Evolutionary conservation across 2,329 filamentous ascomycete genomes (phyloP).

Genomic region (Ophiostoma sp.): DNA sequence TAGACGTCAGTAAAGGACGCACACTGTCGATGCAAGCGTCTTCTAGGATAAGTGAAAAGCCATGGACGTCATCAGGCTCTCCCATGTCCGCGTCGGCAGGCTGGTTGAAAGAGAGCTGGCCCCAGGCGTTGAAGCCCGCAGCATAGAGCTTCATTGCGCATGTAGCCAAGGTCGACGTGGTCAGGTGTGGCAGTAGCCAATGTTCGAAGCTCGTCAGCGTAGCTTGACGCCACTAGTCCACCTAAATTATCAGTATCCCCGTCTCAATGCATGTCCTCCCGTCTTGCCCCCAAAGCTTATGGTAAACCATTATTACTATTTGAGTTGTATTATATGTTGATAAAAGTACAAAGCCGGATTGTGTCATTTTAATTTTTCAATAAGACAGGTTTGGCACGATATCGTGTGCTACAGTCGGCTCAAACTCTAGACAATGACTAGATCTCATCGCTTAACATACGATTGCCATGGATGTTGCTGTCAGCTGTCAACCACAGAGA

Average conservation of each 20-base stretch:
- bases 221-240: no score
- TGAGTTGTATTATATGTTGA: background rate
- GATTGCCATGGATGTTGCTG: background rate
- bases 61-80: slow-evolving; percentile 42
- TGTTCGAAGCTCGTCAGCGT: no score
- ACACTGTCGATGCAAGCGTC: slow-evolving; percentile 36
- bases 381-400: no score
- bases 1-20: slow-evolving; percentile 40
- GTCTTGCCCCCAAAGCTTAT: no score
- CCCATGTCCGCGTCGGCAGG: slow-evolving; percentile 21
- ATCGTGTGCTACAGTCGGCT: background rate
- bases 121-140: slow-evolving; percentile 55
- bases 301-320: background rate
- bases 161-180: background rate
- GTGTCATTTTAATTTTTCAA: no score
- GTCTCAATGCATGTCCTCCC: no score
- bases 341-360: no score
- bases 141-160: slow-evolving; percentile 41
- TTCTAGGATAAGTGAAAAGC: slow-evolving; percentile 41
- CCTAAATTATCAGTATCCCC: no score
- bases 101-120: slow-evolving; percentile 43
- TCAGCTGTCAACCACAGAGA: background rate
- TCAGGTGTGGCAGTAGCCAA: background rate
- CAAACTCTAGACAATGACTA: background rate
- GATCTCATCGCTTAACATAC: background rate